Percentiles rank a stretch among this genome's conserved stretches.
These are phyloP conservation scores for Amauroascus niger DNA, from an alignment of 2,329 filamentous ascomycete genomes.

Conservation along the genomic window DNA sequence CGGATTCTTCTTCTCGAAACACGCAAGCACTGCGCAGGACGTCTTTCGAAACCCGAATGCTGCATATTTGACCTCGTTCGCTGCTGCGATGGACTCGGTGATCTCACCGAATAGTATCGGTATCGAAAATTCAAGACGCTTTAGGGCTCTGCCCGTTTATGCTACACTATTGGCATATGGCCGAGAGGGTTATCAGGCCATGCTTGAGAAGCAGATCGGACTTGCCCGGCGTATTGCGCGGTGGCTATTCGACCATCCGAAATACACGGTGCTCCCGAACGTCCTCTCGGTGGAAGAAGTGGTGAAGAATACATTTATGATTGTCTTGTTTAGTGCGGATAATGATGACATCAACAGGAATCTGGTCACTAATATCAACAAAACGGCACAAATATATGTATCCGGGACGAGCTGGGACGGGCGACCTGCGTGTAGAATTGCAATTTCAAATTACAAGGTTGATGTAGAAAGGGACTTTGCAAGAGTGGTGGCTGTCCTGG, in stretches of 20 bases:
- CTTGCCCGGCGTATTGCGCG: constrained; percentile 59
- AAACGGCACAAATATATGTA: constrained; percentile 64
- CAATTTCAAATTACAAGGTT: constrained; percentile 76
- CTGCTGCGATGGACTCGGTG: constrained; percentile 44
- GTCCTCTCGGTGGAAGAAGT: constrained; percentile 29
- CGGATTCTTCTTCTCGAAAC: constrained; percentile 74
- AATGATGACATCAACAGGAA: constrained; percentile 53
- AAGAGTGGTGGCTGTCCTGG: constrained; percentile 56
- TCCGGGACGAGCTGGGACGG: constrained; percentile 72
- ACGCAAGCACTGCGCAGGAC: constrained; percentile 47
- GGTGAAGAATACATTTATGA: constrained; percentile 52
- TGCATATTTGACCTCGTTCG: constrained; percentile 55
- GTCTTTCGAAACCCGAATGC: constrained; percentile 80
- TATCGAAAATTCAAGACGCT: constrained; percentile 82
- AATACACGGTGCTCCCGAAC: constrained; percentile 58
- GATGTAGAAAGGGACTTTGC: constrained; percentile 57
- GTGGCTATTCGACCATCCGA: constrained; percentile 51
- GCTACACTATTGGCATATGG: constrained; percentile 69
- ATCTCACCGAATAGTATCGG: constrained; percentile 71
- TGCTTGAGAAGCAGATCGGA: constrained; percentile 62
- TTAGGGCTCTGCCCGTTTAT: constrained; percentile 84
- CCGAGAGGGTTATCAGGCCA: constrained; percentile 53
- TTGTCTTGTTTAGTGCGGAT: constrained; percentile 69
- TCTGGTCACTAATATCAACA: constrained; percentile 65
- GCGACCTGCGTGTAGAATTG: constrained; percentile 65